Conservation (phyloP, 345 rosid genomes). For the Salix udensis region DNA sequence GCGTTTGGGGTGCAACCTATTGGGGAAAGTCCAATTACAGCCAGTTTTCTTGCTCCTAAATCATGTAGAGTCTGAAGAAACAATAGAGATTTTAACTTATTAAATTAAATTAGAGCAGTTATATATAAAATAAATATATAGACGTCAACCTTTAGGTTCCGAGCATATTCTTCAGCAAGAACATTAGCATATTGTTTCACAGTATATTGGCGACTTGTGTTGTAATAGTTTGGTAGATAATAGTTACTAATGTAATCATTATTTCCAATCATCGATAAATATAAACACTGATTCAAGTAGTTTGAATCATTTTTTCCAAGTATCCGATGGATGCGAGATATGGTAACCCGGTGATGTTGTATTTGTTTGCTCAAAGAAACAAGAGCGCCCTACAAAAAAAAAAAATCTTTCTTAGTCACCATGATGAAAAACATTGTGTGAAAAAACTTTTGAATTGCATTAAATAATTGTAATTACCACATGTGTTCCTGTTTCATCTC, state of each 20-base stretch:
- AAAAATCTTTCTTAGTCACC: too few relatives aligned
- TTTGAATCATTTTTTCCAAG: slow-evolving; percentile 3
- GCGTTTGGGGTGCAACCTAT: slow-evolving; percentile 23
- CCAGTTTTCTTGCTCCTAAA: slow-evolving; percentile 18
- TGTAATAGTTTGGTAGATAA: neutral
- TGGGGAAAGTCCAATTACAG: neutral
- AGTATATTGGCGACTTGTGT: slow-evolving; percentile 1
- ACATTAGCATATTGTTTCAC: slow-evolving; percentile 7
- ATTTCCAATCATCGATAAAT: slow-evolving; percentile 14
- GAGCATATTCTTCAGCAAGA: neutral
- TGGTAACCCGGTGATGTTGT: slow-evolving; percentile 5
- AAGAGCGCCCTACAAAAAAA: slow-evolving; percentile 3
- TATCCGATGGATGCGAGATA: slow-evolving; percentile 7
- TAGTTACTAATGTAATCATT: slow-evolving; percentile 24
- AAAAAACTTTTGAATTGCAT: too few relatives aligned
- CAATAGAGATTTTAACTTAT: too few relatives aligned
- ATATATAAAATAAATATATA: neutral
- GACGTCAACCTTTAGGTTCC: slow-evolving; percentile 3
- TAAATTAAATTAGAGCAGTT: neutral
- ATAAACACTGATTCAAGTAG: slow-evolving; percentile 10
- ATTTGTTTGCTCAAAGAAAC: slow-evolving; percentile 5
- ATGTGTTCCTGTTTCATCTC: slow-evolving; percentile 12
- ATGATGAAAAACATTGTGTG: too few relatives aligned
- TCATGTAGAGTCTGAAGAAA: neutral
- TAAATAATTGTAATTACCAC: neutral